These are phyloP conservation scores for Solanum commersonii DNA, from an alignment of 257 asterid species.

Conservation along the genomic window DNA sequence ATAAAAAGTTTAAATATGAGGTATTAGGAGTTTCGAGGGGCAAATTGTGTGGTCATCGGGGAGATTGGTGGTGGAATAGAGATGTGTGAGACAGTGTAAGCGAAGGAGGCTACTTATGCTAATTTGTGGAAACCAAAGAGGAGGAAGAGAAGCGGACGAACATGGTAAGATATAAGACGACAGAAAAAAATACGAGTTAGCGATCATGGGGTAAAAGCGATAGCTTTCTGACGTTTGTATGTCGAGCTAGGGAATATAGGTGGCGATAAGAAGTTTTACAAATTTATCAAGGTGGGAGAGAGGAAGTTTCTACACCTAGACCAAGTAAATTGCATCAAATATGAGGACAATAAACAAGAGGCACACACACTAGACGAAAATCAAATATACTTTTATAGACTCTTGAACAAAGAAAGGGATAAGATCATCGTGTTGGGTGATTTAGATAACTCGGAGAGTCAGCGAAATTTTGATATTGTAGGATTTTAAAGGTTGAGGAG, in stretches of 20 bases:
- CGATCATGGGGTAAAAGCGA: not conserved
- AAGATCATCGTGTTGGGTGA: not conserved
- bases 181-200: not conserved
- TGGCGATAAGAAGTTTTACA: not conserved
- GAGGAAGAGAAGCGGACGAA: not conserved
- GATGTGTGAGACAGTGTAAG: not conserved
- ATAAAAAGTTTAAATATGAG: no score
- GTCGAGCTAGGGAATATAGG: not conserved
- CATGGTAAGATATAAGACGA: no score
- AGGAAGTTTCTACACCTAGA: not conserved
- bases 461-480: no score
- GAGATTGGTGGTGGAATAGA: not conserved
- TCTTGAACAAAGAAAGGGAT: no score
- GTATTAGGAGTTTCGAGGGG: not conserved
- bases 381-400: not conserved
- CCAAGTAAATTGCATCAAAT: not conserved
- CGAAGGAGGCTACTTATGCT: not conserved
- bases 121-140: not conserved
- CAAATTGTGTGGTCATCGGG: no score
- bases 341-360: not conserved
- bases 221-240: not conserved
- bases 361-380: not conserved
- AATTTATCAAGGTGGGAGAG: not conserved
- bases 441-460: not conserved
- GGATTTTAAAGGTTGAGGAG: not conserved